Evolutionary conservation across 345 rosid species (phyloP).

Genomic region (Bretschneidera sinensis): DNA sequence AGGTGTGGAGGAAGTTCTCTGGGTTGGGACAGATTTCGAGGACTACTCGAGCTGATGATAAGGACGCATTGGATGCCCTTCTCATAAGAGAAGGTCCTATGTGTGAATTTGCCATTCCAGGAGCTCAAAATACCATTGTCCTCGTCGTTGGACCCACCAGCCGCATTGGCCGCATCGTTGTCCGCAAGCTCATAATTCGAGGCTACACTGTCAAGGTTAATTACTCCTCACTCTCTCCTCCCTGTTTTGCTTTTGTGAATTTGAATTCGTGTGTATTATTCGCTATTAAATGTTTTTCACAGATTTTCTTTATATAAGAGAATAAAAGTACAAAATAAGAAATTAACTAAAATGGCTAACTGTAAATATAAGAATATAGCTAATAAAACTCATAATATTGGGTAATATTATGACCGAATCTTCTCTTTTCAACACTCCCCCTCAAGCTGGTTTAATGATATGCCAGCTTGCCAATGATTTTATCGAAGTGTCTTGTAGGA

Average conservation of each 20-base stretch:
- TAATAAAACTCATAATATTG: too few species aligned
- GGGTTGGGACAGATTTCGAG: conserved; percentile 92
- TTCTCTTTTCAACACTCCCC: too few species aligned
- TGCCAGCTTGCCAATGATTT: too few species aligned
- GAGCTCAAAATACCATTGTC: conserved; percentile 86
- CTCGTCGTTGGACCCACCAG: conserved; percentile 93
- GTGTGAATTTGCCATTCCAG: conserved; percentile 92
- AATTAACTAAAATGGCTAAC: too few species aligned
- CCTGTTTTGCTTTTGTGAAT: not conserved
- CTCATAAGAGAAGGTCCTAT: conserved; percentile 85
- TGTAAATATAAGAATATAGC: too few species aligned
- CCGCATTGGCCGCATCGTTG: conserved; percentile 86
- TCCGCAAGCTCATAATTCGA: conserved; percentile 94
- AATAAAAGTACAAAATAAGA: too few species aligned
- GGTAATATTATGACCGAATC: too few species aligned
- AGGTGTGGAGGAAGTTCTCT: conserved; percentile 95
- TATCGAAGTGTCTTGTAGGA: too few species aligned
- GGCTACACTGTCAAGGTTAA: conserved; percentile 83
- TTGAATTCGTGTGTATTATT: not conserved
- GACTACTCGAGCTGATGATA: conserved; percentile 64
- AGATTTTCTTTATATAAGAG: too few species aligned
- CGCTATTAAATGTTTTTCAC: not conserved
- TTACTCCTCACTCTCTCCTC: not conserved
- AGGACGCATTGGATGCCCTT: conserved; percentile 56
- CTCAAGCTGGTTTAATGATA: too few species aligned